A percentile compares a stretch with the other conserved stretches of the same genome.
Evolutionary conservation across 2,329 filamentous ascomycete species (phyloP).

Genomic region (Pestalotiopsis sp.): DNA sequence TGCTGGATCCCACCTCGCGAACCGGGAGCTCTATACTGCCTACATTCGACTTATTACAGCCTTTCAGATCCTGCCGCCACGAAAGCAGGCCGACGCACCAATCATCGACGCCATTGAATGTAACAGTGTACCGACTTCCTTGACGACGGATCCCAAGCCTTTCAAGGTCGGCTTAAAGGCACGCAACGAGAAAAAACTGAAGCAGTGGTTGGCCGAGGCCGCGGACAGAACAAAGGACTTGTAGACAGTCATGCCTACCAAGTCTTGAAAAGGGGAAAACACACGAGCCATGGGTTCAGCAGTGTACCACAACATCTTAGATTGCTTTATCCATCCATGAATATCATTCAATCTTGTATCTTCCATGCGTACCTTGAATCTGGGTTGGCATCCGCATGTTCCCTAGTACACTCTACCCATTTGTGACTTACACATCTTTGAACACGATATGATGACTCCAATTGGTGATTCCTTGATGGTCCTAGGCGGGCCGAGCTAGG

Average conservation of each 20-base stretch:
- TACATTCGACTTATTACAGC: slow-evolving; percentile 8
- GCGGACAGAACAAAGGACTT: slow-evolving; percentile 51
- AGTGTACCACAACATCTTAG: background rate
- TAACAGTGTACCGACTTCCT: slow-evolving; percentile 54
- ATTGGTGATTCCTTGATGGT: no score
- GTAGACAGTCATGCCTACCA: slow-evolving; percentile 21
- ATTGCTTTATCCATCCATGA: background rate
- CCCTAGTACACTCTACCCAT: no score
- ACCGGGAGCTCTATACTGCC: slow-evolving; percentile 10
- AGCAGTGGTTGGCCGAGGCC: slow-evolving; percentile 53
- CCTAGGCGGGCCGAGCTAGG: no score
- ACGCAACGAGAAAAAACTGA: slow-evolving; percentile 30
- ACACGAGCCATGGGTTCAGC: background rate
- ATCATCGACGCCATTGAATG: slow-evolving; percentile 58
- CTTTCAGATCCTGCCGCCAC: slow-evolving; percentile 30
- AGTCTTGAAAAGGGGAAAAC: background rate
- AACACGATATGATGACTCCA: no score
- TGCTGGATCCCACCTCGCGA: slow-evolving; percentile 8
- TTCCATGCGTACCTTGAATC: no score
- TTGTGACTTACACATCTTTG: no score
- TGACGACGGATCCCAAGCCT: slow-evolving; percentile 62
- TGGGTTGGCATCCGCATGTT: no score
- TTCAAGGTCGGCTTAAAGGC: slow-evolving; percentile 56
- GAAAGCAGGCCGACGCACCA: slow-evolving; percentile 46
- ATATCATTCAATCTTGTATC: background rate